Evolutionary conservation across 345 rosid genomes (phyloP), one percentile per base, ranked within the genome.

Genomic region (Ceriops tagal): DNA sequence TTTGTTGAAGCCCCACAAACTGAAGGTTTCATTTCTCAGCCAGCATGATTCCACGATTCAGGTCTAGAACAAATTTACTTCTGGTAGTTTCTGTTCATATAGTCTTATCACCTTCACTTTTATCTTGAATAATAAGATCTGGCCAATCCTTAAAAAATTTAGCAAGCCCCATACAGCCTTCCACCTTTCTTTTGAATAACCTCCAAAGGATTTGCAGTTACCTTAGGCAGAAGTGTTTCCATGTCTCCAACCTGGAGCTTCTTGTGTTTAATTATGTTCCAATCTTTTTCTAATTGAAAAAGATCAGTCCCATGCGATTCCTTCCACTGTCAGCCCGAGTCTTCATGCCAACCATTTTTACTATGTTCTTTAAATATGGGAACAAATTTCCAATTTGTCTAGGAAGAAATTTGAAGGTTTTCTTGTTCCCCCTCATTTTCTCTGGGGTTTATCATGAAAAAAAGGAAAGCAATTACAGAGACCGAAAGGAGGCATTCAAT

Each of bases 101-200:
- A 66, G 16, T 71, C 74, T 22, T 22, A 1, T 16, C 27, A 64
- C 69, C 69, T 57, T 64, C n/a, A 21, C 65, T 51, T 71, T 56
- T 71, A 68, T 75, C 70, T 70, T 61, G 65, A 83, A 86, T 83
- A 86, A 86, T 83, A 86, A 83, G 68, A 73, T 71, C 68, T 74
- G 81, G 83, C 81, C 81, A 68, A 62, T 39, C 53, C 32, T 43
- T 70, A 78, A 75, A 68, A 74, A 58, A 56, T 67, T 71, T 63
- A 81, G 74, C 65, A 72, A 80, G 74, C 68, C 79, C 74, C 76
- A 39, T 69, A 73, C 77, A 75, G 83, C 80, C 72, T 64, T 75
- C 73, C 61, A 64, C 72, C 75, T 66, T 76, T 66, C 77, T 75
- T 75, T 75, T 32, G 61, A 85, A 83, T 78, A 80, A 84, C 79